These are phyloP conservation scores for Dentiscutata heterogama DNA, from an alignment of 371 early-diverging fungal genomes.

Conservation along the genomic window DNA sequence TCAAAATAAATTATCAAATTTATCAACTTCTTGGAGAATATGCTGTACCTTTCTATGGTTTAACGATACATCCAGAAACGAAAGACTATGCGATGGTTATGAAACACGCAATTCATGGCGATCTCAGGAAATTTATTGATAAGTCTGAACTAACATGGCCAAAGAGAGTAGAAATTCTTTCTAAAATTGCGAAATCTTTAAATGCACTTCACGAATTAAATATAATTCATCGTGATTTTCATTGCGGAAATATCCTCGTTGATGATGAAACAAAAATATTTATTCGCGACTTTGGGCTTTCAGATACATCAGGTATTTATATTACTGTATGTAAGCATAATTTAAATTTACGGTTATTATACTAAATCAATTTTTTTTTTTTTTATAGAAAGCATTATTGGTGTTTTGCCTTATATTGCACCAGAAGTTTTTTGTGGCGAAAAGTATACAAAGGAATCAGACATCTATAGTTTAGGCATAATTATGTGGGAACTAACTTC, in stretches of 20 bases:
- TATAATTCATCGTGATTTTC: conserved; percentile 29
- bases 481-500: conserved; percentile 35
- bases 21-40: not conserved
- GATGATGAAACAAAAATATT: not conserved
- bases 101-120: not conserved
- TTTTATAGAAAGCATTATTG: not conserved
- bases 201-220: conserved; percentile 6
- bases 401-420: conserved; percentile 26
- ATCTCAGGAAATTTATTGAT: conserved; percentile 3
- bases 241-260: conserved; percentile 28
- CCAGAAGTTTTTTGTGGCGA: conserved; percentile 11
- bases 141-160: not conserved
- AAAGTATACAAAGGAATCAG: not conserved
- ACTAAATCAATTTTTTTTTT: no score
- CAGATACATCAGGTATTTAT: no score
- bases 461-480: conserved; percentile 34
- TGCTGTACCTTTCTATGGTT: conserved; percentile 19
- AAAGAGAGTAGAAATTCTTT: conserved; percentile 1
- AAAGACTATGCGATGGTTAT: no score
- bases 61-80: no score
- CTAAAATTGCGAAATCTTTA: not conserved
- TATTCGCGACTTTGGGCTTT: conserved; percentile 15
- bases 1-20: conserved; percentile 6
- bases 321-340: no score
- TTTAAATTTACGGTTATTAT: no score